Conservation (phyloP, 768 basidiomycete species). For the Rossbeevera mucosa region DNA sequence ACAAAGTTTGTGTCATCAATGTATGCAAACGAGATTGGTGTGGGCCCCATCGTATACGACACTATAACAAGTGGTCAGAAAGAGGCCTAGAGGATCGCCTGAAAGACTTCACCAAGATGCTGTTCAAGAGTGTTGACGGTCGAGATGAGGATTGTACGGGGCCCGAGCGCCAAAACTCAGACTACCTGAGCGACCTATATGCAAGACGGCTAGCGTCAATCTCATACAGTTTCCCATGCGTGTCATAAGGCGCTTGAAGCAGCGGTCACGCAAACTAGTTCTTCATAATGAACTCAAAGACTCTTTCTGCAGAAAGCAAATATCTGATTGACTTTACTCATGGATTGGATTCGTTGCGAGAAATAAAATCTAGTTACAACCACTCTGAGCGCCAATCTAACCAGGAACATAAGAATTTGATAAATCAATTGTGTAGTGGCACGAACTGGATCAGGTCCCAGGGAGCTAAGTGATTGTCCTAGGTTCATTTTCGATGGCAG, state of each 20-base stretch:
- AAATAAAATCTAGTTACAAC: background rate
- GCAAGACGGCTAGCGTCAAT: background rate
- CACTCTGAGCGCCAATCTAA: background rate
- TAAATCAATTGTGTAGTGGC: background rate
- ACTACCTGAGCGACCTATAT: too few species aligned
- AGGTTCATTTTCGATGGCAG: background rate
- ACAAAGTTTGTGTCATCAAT: fast-evolving
- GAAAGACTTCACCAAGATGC: background rate
- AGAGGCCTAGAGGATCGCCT: background rate
- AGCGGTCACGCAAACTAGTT: background rate
- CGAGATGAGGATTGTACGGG: too few species aligned
- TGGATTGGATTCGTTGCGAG: background rate
- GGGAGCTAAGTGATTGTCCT: background rate
- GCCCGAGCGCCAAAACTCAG: background rate
- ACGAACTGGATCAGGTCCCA: background rate
- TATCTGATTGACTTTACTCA: background rate
- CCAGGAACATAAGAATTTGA: background rate
- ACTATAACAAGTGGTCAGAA: background rate
- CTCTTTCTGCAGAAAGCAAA: background rate
- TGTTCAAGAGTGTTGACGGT: background rate
- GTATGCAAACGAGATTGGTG: background rate
- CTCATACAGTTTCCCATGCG: background rate
- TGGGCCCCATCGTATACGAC: background rate
- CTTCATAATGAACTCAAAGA: background rate
- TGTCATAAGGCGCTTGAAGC: background rate